Evolutionary conservation across 805 yeast genomes (phyloP), one percentile per base, ranked within the genome.

Genomic region (Kluyveromyces lactis): DNA sequence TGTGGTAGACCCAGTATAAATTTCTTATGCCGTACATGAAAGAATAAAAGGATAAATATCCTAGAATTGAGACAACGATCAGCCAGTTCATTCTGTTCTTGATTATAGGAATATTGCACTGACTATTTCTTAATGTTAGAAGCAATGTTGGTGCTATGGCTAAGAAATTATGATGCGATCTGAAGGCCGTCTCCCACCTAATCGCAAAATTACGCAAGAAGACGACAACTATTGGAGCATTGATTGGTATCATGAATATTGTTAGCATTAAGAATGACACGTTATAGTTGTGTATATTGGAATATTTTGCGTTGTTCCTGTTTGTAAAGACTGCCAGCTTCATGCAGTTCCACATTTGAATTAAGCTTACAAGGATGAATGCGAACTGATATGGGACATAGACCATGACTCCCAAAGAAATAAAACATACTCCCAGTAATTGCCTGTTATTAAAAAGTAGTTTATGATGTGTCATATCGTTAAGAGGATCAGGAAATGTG

Each of bases 321-420:
- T 41, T 32, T 18, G 39, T 37, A 12, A 45, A 29, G 18, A 29
- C 31, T 21, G 56, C 50, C 2, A 65, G 43, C 36, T 67, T 70
- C 3, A 80, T 34, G 24, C 76, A 70, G 19, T 75, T 73, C n/a
- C 71, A 51, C 1, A 65, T 47, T 55, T 86, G 95, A 2, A 81
- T 70, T 9, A 76, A 19, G 34, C 76, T 65, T 33, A 81, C 70
- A 6, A 83, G 69, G 6, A 77, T 63, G 50, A 72, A 85, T 1
- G 85, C 89, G 54, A 86, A 71, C 55, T 87, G 95, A 53, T 79
- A 87, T 0, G 96, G 96, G 11, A 85, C 62, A 52, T 79, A 82
- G 18, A 80, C 60, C 23, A 78, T 64, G 3, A 82, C 80, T 16
- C 69, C 56, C 0, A 66, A 45, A 2, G 75, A 43, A 10, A 79